phyloP scores from a whole-genome alignment of 139 green algal genomes.

The Tetraselmis striata region DNA sequence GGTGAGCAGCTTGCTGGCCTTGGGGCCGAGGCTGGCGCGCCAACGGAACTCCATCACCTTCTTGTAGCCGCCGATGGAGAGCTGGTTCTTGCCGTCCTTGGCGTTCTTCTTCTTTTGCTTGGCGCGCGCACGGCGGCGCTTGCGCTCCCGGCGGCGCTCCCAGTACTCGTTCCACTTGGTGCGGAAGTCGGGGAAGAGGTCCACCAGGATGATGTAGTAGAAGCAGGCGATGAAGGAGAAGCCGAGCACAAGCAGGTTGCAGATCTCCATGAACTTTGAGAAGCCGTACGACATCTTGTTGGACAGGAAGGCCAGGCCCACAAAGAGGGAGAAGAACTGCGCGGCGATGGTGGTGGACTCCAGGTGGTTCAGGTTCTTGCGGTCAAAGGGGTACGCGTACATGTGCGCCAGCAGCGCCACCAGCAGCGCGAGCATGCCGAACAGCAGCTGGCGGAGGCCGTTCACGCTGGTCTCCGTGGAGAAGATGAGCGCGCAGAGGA shows the following conservation, averaged over 20 bases:
- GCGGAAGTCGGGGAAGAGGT: background rate
- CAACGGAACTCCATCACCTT: background rate
- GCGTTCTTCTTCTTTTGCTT: background rate
- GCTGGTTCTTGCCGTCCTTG: background rate
- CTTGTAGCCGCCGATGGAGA: background rate
- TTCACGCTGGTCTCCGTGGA: background rate
- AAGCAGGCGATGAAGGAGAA: background rate
- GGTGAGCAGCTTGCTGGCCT: background rate
- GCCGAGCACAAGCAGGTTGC: background rate
- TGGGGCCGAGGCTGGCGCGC: background rate
- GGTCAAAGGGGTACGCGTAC: background rate
- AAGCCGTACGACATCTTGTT: background rate
- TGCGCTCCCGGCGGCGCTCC: background rate
- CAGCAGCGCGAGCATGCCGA: background rate
- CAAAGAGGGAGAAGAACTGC: background rate
- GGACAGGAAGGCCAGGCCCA: background rate
- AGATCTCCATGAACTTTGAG: background rate
- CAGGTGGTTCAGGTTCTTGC: background rate
- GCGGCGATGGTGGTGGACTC: background rate
- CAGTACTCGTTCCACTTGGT: background rate
- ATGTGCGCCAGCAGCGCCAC: background rate
- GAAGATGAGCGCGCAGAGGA: background rate
- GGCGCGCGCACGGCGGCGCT: background rate
- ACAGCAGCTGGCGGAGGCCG: background rate
- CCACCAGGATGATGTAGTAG: background rate